Evolutionary conservation across 140 eudicot species (phyloP).

Genomic region (Oenanthe javanica): DNA sequence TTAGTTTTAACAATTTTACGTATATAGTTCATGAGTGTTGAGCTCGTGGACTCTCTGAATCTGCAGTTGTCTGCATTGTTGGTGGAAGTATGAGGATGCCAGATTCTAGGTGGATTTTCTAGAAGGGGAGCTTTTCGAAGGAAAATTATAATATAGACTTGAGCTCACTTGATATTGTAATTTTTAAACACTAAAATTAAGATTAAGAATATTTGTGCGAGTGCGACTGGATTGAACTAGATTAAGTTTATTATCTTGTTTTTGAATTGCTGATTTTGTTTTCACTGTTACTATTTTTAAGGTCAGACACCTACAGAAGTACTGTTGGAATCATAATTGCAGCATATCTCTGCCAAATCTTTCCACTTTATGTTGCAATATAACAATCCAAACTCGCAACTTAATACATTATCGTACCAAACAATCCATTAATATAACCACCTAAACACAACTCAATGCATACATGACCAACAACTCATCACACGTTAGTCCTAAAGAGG

Average conservation of each 20-base stretch:
- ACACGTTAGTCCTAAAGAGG: too few relatives aligned
- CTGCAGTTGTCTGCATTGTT: not conserved
- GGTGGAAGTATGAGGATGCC: not conserved
- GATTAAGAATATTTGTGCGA: not conserved
- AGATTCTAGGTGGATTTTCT: not conserved
- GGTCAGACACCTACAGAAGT: not conserved
- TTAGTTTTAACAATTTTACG: too few relatives aligned
- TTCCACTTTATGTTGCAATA: not conserved
- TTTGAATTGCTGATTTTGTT: not conserved
- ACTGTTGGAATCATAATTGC: not conserved
- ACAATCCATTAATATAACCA: too few relatives aligned
- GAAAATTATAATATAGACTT: not conserved
- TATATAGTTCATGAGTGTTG: too few relatives aligned
- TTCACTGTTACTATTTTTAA: not conserved
- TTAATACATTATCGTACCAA: too few relatives aligned
- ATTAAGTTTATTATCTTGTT: not conserved
- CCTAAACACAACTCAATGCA: too few relatives aligned
- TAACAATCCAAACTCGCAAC: too few relatives aligned
- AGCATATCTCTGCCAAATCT: not conserved
- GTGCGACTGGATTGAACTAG: not conserved
- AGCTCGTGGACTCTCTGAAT: too few relatives aligned
- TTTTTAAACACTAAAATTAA: not conserved
- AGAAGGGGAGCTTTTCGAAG: not conserved
- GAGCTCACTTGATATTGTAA: not conserved
- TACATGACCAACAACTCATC: too few relatives aligned